Evolutionary conservation across 208 protist genomes (phyloP).

Genomic region (Acanthamoeba royreba): DNA sequence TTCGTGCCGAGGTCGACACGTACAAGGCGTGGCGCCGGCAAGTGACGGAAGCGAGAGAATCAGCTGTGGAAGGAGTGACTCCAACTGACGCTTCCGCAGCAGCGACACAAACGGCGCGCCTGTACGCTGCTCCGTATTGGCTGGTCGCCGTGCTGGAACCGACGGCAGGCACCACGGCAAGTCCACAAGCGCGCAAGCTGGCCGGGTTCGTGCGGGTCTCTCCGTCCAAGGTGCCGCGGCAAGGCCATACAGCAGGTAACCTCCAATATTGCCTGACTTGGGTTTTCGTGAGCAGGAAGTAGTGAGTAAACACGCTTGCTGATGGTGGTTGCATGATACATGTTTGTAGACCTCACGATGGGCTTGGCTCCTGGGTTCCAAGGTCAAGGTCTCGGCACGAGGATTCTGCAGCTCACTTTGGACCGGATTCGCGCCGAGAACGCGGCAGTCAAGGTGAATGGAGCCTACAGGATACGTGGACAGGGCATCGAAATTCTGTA

Average conservation of each 20-base stretch:
- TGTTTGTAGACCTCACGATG: constrained; percentile 1
- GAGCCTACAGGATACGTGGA: too few species aligned
- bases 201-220: not conserved
- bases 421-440: too few species aligned
- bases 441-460: not conserved
- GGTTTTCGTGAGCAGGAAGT: not conserved
- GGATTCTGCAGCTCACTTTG: not conserved
- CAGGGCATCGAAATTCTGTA: not conserved
- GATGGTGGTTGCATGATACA: not conserved
- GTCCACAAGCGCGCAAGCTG: not conserved
- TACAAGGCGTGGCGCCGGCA: not conserved
- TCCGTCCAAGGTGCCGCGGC: not conserved
- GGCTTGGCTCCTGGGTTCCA: not conserved
- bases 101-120: not conserved
- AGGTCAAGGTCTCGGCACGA: not conserved
- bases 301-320: not conserved
- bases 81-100: not conserved
- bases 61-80: too few species aligned
- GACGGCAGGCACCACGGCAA: not conserved
- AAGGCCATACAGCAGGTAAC: not conserved
- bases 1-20: not conserved
- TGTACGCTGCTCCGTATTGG: too few species aligned
- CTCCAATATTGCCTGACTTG: not conserved
- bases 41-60: not conserved
- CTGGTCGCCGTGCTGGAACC: not conserved